Conservation (phyloP, 176 grass and related monocot genomes). For the Aegilops tauschii region DNA sequence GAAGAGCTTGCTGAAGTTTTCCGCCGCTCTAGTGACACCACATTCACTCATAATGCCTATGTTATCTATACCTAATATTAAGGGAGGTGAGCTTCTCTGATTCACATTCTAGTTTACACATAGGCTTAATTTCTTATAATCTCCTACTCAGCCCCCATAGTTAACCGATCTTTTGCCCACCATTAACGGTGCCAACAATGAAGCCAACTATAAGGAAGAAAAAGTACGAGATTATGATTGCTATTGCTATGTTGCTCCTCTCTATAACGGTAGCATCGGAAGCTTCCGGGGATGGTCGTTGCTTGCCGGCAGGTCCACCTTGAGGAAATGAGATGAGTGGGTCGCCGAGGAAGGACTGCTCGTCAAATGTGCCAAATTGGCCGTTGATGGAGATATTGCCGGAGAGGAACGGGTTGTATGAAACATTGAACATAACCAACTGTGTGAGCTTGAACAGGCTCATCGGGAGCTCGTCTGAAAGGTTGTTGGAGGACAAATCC, state of each 20-base stretch:
- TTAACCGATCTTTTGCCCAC: too few species aligned
- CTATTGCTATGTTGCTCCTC: not conserved
- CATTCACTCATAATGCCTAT: too few species aligned
- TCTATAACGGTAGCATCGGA: too few species aligned
- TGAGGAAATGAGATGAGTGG: slow-evolving; percentile 30
- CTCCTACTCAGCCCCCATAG: too few species aligned
- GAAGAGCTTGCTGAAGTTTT: too few species aligned
- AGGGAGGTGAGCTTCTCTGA: too few species aligned
- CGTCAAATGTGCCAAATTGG: slow-evolving; percentile 59
- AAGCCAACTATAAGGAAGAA: slow-evolving; percentile 44
- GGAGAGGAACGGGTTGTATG: slow-evolving; percentile 67
- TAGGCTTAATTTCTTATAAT: too few species aligned
- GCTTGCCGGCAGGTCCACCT: not conserved
- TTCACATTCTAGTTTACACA: too few species aligned
- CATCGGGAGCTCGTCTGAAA: slow-evolving; percentile 64
- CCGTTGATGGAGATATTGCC: slow-evolving; percentile 40
- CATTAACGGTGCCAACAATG: slow-evolving; percentile 12
- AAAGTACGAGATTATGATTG: slow-evolving; percentile 35
- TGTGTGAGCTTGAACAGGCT: slow-evolving; percentile 49
- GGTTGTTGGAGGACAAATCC: slow-evolving; percentile 76
- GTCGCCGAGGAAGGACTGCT: slow-evolving; percentile 69
- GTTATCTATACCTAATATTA: too few species aligned
- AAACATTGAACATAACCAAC: slow-evolving; percentile 76
- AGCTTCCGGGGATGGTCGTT: not conserved
- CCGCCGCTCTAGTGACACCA: too few species aligned